phyloP scores from a whole-genome alignment of 139 green algal species.

The Trebouxia sp. region DNA sequence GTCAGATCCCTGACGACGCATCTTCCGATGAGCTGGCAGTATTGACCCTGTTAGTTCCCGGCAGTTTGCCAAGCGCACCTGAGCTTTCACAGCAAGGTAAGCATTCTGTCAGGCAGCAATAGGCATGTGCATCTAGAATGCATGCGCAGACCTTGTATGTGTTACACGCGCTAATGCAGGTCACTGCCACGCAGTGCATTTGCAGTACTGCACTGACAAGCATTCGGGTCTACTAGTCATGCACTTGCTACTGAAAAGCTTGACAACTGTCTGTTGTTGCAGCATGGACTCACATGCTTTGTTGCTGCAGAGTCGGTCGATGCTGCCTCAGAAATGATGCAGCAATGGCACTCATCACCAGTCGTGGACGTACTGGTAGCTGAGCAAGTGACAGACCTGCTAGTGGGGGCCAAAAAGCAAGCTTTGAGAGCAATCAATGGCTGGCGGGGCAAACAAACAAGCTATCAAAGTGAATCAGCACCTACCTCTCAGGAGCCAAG shows the following conservation, averaged over 20 bases:
- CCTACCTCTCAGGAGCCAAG: too few relatives aligned
- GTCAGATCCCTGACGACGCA: background rate
- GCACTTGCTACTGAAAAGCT: too few relatives aligned
- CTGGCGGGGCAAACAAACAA: background rate
- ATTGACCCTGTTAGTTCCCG: conserved; percentile 1
- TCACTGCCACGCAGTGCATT: background rate
- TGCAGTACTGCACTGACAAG: too few relatives aligned
- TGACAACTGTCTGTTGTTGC: too few relatives aligned
- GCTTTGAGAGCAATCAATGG: background rate
- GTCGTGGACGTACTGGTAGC: background rate
- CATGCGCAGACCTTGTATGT: background rate
- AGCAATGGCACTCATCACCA: background rate
- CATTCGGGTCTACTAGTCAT: too few relatives aligned
- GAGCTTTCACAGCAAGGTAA: background rate
- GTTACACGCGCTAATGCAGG: background rate
- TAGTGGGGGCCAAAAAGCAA: conserved; percentile 1
- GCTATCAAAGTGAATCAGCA: too few relatives aligned
- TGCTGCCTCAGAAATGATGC: background rate
- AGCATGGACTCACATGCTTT: too few relatives aligned
- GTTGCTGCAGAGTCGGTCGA: background rate
- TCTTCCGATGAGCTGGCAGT: background rate
- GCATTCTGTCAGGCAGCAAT: background rate
- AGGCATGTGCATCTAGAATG: background rate
- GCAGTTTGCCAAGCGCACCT: background rate
- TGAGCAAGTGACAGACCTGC: background rate